phyloP scores from a whole-genome alignment of 345 rosid genomes.

The Arabidopsis arenosa region DNA sequence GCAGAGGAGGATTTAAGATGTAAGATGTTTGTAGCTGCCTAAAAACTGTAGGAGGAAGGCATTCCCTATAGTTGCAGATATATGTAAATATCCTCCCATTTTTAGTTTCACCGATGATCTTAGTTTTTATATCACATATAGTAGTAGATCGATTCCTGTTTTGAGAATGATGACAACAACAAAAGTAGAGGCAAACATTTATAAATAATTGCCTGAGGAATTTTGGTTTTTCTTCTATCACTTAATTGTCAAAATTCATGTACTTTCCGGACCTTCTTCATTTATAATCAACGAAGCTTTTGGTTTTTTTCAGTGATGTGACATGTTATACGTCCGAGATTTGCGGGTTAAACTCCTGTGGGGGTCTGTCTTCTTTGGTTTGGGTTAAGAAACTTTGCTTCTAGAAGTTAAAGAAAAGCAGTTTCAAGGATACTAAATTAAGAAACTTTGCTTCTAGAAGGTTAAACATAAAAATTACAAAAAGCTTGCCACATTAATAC shows the following conservation, averaged over 20 bases:
- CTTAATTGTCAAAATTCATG: not conserved
- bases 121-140: constrained; percentile 9
- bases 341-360: not conserved
- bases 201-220: constrained; percentile 27
- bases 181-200: not conserved
- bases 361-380: not conserved
- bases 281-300: not conserved
- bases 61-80: constrained; percentile 38
- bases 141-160: constrained; percentile 23
- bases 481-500: not conserved
- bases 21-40: constrained; percentile 34
- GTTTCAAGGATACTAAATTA: not conserved
- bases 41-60: constrained; percentile 26
- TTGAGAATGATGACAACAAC: constrained; percentile 11
- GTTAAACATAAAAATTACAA: not conserved
- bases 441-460: not conserved
- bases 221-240: constrained; percentile 7
- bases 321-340: constrained; percentile 19
- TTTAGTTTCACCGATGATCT: constrained; percentile 18
- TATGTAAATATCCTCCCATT: constrained; percentile 38
- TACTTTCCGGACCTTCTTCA: not conserved
- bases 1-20: constrained; percentile 34
- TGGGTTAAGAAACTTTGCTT: not conserved
- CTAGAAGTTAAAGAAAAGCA: not conserved
- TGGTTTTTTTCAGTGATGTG: not conserved